A percentile compares a stretch with the other conserved stretches of the same genome.
Conservation (phyloP, 148 eudicot species). For the Silene conica region DNA sequence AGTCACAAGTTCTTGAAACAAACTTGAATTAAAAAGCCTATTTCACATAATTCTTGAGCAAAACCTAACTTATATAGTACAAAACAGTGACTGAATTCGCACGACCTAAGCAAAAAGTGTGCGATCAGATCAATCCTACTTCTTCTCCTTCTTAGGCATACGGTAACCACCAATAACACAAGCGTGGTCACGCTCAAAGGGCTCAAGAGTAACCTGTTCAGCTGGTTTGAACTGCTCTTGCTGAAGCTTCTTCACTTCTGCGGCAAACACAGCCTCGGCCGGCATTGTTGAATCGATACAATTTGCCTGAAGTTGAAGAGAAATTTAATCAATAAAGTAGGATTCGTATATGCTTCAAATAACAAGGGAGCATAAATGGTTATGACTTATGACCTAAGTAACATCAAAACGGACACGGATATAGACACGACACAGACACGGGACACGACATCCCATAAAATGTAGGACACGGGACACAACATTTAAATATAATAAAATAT, state of each 20-base stretch:
- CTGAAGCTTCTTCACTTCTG: conserved; percentile 83
- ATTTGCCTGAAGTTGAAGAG: conserved; percentile 49
- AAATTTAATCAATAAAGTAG: not conserved
- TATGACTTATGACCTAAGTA: too few relatives aligned
- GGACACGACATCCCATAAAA: too few relatives aligned
- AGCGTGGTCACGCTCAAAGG: conserved; percentile 91
- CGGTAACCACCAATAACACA: conserved; percentile 89
- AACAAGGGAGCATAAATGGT: too few relatives aligned
- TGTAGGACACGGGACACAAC: too few relatives aligned
- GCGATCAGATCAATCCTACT: conserved; percentile 13
- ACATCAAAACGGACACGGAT: too few relatives aligned
- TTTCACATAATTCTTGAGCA: not conserved
- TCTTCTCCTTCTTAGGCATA: conserved; percentile 75
- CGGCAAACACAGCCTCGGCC: conserved; percentile 83
- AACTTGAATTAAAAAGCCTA: not conserved
- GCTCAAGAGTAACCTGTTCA: conserved; percentile 90
- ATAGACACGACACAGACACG: too few relatives aligned
- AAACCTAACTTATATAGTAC: conserved; percentile 15
- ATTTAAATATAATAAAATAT: too few relatives aligned
- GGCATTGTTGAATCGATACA: conserved; percentile 94
- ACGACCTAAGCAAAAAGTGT: not conserved
- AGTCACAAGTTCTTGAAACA: not conserved
- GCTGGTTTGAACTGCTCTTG: conserved; percentile 84
- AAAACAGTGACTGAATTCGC: not conserved
- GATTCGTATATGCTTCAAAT: not conserved